These are phyloP conservation scores for Phytophthora foliorum DNA, from an alignment of 352 stramenopile species.

Conservation along the genomic window DNA sequence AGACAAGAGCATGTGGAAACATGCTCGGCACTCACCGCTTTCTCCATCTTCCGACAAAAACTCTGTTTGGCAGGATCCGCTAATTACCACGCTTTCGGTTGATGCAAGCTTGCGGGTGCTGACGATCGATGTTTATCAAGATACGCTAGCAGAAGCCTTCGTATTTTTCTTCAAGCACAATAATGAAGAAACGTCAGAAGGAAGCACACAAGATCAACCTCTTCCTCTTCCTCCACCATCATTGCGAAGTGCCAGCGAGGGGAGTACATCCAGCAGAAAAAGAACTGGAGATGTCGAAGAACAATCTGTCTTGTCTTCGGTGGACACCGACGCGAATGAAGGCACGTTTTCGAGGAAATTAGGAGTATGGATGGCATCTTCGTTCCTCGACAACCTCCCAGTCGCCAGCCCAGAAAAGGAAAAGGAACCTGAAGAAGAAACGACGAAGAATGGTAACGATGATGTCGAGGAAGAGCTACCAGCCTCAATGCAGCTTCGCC, in stretches of 20 bases:
- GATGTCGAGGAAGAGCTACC: slow-evolving; percentile 42
- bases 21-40: slow-evolving; percentile 51
- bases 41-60: slow-evolving; percentile 41
- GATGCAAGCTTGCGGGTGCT: slow-evolving; percentile 78
- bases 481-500: slow-evolving; percentile 76
- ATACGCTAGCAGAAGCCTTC: slow-evolving; percentile 78
- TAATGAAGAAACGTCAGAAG: slow-evolving; percentile 28
- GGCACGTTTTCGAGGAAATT: slow-evolving; percentile 60
- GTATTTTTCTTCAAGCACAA: slow-evolving; percentile 79
- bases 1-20: slow-evolving; percentile 54
- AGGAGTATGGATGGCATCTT: slow-evolving; percentile 66
- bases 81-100: slow-evolving; percentile 76
- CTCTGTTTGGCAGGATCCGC: slow-evolving; percentile 79
- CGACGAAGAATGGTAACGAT: slow-evolving; percentile 23
- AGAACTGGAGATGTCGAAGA: slow-evolving; percentile 30
- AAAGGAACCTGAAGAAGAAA: slow-evolving; percentile 30
- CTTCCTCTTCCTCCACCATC: slow-evolving; percentile 29
- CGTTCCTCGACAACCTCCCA: slow-evolving; percentile 59
- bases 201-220: slow-evolving; percentile 10
- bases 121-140: slow-evolving; percentile 81
- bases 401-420: slow-evolving; percentile 34
- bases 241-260: slow-evolving; percentile 40
- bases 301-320: slow-evolving; percentile 42
- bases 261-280: slow-evolving; percentile 33
- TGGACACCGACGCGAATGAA: slow-evolving; percentile 43